Percentiles rank a stretch among this genome's conserved stretches.
Conservation (phyloP, 495 filamentous ascomycete genomes). For the Pyrenula massariospora region DNA sequence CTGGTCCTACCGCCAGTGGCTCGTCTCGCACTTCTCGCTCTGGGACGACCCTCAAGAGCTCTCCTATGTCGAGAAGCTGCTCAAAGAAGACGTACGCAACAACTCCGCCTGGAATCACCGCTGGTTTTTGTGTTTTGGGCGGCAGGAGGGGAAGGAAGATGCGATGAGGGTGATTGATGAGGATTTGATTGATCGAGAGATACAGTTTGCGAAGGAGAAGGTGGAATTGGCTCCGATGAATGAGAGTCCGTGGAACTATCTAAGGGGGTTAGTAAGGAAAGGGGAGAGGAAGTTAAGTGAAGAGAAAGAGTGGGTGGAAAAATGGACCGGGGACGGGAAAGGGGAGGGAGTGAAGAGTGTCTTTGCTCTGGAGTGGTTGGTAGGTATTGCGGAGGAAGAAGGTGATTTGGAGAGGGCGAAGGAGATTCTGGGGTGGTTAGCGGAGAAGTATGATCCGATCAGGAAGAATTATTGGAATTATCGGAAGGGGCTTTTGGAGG, state of each 20-base stretch:
- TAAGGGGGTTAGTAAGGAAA: constrained; percentile 62
- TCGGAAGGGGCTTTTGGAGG: constrained; percentile 37
- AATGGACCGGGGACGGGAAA: constrained; percentile 16
- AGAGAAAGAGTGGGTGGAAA: constrained; percentile 43
- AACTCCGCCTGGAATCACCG: constrained; percentile 97
- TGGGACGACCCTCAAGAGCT: constrained; percentile 60
- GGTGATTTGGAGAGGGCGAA: constrained; percentile 45
- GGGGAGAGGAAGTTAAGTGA: constrained; percentile 41
- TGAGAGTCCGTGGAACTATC: constrained; percentile 84
- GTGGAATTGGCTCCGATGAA: constrained; percentile 81
- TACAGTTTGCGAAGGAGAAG: constrained; percentile 57
- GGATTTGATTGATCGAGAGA: constrained; percentile 60
- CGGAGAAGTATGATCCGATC: constrained; percentile 81
- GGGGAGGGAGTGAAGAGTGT: constrained; percentile 48
- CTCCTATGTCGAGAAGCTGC: constrained; percentile 52
- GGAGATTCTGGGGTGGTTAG: constrained; percentile 57
- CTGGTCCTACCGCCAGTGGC: constrained; percentile 91
- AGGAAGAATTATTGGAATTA: constrained; percentile 89
- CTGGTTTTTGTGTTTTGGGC: constrained; percentile 77
- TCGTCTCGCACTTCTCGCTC: constrained; percentile 68
- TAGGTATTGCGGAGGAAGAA: constrained; percentile 63
- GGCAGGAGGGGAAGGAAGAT: constrained; percentile 33
- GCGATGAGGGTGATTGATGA: constrained; percentile 37
- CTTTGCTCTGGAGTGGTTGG: constrained; percentile 84
- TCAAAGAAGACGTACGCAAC: constrained; percentile 74